These are phyloP conservation scores for Sugiyamaella xylanicola DNA, from an alignment of 1,139 yeast genomes.

Conservation along the genomic window DNA sequence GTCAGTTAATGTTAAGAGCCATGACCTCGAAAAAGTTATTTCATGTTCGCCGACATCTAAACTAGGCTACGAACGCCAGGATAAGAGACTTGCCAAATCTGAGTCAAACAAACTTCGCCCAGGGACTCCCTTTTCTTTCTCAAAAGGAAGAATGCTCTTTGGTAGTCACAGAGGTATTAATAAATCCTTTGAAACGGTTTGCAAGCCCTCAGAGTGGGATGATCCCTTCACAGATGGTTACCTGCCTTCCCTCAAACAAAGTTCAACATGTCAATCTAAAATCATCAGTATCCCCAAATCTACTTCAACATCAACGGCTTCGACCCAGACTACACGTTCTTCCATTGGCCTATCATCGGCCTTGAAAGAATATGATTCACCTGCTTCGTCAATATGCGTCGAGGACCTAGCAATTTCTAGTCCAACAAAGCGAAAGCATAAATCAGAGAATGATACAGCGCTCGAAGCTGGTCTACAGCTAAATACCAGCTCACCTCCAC, in stretches of 20 bases:
- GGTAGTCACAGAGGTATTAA: constrained; percentile 5
- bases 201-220: constrained; percentile 1
- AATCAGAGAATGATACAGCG: not conserved
- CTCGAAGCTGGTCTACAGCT: not conserved
- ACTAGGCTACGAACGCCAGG: not conserved
- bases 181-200: not conserved
- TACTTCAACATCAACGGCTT: constrained; percentile 6
- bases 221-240: constrained; percentile 7
- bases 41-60: not conserved
- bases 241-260: not conserved
- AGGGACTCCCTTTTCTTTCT: no score
- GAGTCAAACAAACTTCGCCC: no score
- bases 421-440: constrained; percentile 5
- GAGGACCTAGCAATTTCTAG: constrained; percentile 3
- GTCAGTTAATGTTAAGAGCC: not conserved
- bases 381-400: constrained; percentile 11
- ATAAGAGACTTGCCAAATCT: no score
- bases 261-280: not conserved
- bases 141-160: constrained; percentile 6
- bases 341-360: constrained; percentile 9
- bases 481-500: not conserved
- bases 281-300: constrained; percentile 1
- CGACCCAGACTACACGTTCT: constrained; percentile 5
- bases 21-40: constrained; percentile 8
- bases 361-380: constrained; percentile 7